Base-by-base conservation (phyloP, 2,329 filamentous ascomycete species). In the Grosmannia serpens region DNA sequence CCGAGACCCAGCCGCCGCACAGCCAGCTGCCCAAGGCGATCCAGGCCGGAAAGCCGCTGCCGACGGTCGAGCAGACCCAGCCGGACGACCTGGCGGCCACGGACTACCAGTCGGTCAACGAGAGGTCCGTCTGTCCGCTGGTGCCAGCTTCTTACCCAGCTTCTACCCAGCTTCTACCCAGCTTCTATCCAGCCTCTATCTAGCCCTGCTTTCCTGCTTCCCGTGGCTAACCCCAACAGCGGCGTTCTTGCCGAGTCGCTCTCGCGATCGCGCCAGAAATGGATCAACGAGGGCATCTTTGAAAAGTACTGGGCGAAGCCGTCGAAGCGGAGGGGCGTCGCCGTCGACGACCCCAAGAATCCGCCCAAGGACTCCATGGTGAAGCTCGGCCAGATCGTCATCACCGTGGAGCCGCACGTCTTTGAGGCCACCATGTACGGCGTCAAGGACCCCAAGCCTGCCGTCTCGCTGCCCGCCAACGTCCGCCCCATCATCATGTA, bases 231-330 rank as follows among this genome's bases (percentile, higher is more conserved):
- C 61, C 57, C 61, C 59, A 20, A 60, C 65, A 90, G 89, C 71
- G 87, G 86, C 64, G 87, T 92, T 24, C 75, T 92, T 59, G 78
- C 81, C 65, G 86, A 91, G 64, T 89, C 88, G 2, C 77, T 94
- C 29, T 74, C 81, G 55, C 80, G 87, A 66, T 94, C 89, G 66
- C 84, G 87, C 60, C 78, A 85, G 59, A 83, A 80, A 78, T 91
- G 87, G 87, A 79, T 87, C 27, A 80, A 76, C 67, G 83, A 87
- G 64, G 85, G 86, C 33, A 78, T 90, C 53, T 89, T 91, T 65
- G 85, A 89, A 64, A 87, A 84, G 66, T 90, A 87, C 70, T 91
- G 87, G 87, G 81, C 84, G 10, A 90, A 90, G 67, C 86, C 87
- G 3, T 75, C 75, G 49, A 87, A 86, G 71, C 81, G 81, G 62